Evolutionary conservation across 805 yeast species (phyloP).

Genomic region (Ogataea dorogensis): DNA sequence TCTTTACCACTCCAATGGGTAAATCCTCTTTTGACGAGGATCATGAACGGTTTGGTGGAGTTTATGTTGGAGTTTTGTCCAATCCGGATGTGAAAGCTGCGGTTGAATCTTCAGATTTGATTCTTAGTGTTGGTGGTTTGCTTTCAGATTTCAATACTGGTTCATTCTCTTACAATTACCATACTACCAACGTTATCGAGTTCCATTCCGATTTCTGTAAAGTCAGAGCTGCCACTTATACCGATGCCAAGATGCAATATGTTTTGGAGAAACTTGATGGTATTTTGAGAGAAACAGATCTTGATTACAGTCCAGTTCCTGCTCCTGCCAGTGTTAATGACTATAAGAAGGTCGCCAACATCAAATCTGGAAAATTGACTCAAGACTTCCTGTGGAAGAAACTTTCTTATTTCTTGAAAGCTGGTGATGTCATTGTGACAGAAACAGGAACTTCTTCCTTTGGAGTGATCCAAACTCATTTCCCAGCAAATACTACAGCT

Average conservation of each 20-base stretch:
- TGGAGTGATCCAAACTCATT: slow-evolving; percentile 64
- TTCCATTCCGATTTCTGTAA: slow-evolving; percentile 77
- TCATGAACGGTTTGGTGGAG: slow-evolving; percentile 76
- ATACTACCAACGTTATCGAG: slow-evolving; percentile 72
- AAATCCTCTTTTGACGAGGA: slow-evolving; percentile 75
- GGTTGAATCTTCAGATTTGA: slow-evolving; percentile 72
- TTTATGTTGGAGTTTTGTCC: slow-evolving; percentile 80
- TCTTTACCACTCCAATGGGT: slow-evolving; percentile 89
- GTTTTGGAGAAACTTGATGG: slow-evolving; percentile 45
- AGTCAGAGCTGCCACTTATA: slow-evolving; percentile 66
- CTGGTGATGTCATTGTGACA: slow-evolving; percentile 65
- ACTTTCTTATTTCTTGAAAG: slow-evolving; percentile 58
- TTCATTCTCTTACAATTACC: slow-evolving; percentile 73
- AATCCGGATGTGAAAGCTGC: slow-evolving; percentile 67
- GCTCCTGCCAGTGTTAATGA: slow-evolving; percentile 45
- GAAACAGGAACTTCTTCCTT: slow-evolving; percentile 78
- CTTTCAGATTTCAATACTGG: slow-evolving; percentile 90
- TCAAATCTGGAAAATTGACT: slow-evolving; percentile 45
- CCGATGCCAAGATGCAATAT: slow-evolving; percentile 68
- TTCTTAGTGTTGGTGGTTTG: slow-evolving; percentile 77
- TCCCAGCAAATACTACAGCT: slow-evolving; percentile 61
- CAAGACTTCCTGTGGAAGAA: slow-evolving; percentile 72
- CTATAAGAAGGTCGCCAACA: slow-evolving; percentile 44
- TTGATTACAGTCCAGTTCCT: slow-evolving; percentile 48
- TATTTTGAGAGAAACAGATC: slow-evolving; percentile 32